Evolutionary conservation across 192 early-diverging fungal genomes (phyloP).

Genomic region (Coemansia sp.): DNA sequence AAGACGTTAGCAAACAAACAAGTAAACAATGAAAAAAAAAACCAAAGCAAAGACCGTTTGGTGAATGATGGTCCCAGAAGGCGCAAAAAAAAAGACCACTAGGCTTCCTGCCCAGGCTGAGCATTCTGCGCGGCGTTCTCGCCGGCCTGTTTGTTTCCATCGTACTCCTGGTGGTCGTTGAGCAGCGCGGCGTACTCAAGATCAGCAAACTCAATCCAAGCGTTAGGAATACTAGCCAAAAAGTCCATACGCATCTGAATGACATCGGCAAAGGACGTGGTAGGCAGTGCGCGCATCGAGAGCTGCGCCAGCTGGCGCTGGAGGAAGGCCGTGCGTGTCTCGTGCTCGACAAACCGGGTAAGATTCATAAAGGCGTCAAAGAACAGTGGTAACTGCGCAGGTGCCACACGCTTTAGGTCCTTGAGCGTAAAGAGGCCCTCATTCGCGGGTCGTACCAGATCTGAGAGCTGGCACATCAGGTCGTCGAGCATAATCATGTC

Average conservation of each 20-base stretch:
- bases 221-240: conserved; percentile 46
- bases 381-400: conserved; percentile 38
- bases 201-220: conserved; percentile 57
- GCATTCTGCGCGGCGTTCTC: background rate
- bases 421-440: conserved; percentile 53
- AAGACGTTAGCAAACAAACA: too few relatives aligned
- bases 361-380: conserved; percentile 58
- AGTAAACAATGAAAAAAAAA: background rate
- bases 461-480: conserved; percentile 56
- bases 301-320: conserved; percentile 54
- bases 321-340: conserved; percentile 46
- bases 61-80: background rate
- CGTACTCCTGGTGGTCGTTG: conserved; percentile 43
- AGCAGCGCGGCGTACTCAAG: conserved; percentile 54
- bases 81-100: background rate
- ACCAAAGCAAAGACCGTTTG: background rate
- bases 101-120: background rate
- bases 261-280: conserved; percentile 38
- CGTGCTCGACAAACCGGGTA: conserved; percentile 53
- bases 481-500: conserved; percentile 54
- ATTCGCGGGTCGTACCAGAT: conserved; percentile 44
- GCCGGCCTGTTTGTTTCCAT: conserved; percentile 3
- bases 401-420: conserved; percentile 44
- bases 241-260: conserved; percentile 53
- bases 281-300: conserved; percentile 48